These are phyloP conservation scores for Gossypium bickii DNA, from an alignment of 345 rosid species.

Conservation along the genomic window DNA sequence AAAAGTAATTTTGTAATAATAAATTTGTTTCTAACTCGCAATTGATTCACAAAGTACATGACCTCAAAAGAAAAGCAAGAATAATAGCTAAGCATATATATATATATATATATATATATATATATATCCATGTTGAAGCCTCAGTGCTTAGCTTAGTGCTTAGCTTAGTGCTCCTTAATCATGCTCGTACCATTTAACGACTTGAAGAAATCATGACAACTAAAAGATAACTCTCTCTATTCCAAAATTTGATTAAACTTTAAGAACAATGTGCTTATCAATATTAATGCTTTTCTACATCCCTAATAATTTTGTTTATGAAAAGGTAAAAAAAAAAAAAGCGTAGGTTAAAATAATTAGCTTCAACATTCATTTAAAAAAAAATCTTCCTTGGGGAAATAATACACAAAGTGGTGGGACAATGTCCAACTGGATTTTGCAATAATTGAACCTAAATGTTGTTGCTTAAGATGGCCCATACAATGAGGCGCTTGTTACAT, in stretches of 20 bases:
- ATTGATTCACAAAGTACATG: no score
- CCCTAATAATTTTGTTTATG: not conserved
- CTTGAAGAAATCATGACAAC: not conserved
- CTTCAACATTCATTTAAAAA: not conserved
- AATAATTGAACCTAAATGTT: conserved; percentile 21
- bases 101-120: no score
- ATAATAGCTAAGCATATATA: no score
- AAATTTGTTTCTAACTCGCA: no score
- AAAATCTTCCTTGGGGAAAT: not conserved
- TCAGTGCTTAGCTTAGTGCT: not conserved
- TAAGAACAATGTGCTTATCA: not conserved
- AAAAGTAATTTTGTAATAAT: no score
- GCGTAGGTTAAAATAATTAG: not conserved
- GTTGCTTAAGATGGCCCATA: conserved; percentile 23
- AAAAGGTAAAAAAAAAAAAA: not conserved
- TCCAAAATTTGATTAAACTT: not conserved
- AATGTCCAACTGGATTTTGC: conserved; percentile 22
- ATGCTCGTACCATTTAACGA: not conserved
- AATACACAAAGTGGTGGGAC: conserved; percentile 25
- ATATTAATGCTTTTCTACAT: not conserved
- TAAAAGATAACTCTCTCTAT: not conserved
- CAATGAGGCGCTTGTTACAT: conserved; percentile 15
- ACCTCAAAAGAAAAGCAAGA: no score
- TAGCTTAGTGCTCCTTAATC: not conserved
- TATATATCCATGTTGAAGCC: not conserved